Percentiles rank a stretch among this genome's conserved stretches.
These are phyloP conservation scores for Xylaria cubensis DNA, from an alignment of 495 filamentous ascomycete species.

Conservation along the genomic window DNA sequence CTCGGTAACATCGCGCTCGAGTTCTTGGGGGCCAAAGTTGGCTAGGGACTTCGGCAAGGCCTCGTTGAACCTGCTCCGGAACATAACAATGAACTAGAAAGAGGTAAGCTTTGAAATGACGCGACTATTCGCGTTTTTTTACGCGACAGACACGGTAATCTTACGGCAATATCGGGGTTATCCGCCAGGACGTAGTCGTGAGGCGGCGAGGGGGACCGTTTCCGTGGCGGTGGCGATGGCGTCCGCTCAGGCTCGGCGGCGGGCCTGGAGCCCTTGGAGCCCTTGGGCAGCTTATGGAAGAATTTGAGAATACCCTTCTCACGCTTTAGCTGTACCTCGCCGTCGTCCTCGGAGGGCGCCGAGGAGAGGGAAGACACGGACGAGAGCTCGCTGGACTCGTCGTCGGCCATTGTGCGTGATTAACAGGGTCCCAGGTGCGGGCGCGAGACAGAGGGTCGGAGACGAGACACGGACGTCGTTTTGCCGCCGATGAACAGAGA, in stretches of 20 bases:
- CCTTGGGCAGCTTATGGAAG: conserved; percentile 58
- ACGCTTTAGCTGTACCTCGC: conserved; percentile 54
- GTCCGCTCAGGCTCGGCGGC: conserved; percentile 47
- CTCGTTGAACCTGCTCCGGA: conserved; percentile 89
- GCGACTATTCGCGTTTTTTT: conserved; percentile 49
- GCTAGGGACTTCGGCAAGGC: conserved; percentile 83
- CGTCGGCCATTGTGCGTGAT: conserved; percentile 52
- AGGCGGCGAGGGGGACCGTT: conserved; percentile 80
- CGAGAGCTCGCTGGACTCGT: conserved; percentile 62
- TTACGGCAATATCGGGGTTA: conserved; percentile 85
- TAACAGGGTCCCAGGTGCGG: conserved; percentile 16
- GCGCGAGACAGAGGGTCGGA: neutral
- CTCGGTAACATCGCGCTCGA: conserved; percentile 85
- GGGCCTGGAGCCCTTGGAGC: conserved; percentile 41
- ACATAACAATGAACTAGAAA: conserved; percentile 93
- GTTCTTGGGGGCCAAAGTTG: conserved; percentile 92
- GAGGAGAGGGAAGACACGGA: conserved; percentile 61
- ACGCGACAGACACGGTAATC: conserved; percentile 47
- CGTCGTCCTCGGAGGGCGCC: conserved; percentile 60
- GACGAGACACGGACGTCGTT: conserved; percentile 4
- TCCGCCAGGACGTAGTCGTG: conserved; percentile 90
- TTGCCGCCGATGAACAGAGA: neutral
- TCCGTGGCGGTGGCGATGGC: conserved; percentile 70
- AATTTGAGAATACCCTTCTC: conserved; percentile 63
- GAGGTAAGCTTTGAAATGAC: conserved; percentile 42